Evolutionary conservation across 139 green algal genomes (phyloP), one percentile per base, ranked within the genome.

Genomic region (Picochlorum sp.): DNA sequence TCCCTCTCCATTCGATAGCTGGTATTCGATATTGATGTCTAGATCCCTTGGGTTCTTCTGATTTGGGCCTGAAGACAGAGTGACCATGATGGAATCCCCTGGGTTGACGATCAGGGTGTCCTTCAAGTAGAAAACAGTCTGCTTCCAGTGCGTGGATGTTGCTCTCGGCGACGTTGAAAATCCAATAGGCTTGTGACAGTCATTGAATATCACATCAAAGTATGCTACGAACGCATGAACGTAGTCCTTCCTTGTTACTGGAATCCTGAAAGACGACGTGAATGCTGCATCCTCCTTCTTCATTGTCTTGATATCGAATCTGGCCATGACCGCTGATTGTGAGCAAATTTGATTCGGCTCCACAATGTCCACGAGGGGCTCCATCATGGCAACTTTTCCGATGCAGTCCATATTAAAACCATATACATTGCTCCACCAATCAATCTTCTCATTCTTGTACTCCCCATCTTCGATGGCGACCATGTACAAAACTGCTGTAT

Each of bases 41-140:
- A 96, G 75, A 63, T 96, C 90, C 2, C 90, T 74, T 1, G 85
- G 85, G 69, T 96, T 96, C 47, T 82, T 88, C 10, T 66, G 62
- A 65, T 94, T 95, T 32, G 87, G 86, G 32, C 62, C 71, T 69
- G 85, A 91, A 16, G 38, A 52, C 32, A 96, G 52, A 2, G 38
- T 61, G 61, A 69, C 65, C 23, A 45, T 57, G 32, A 88, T 62
- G 9, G 34, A 15, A 24, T 88, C 77, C 6, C 77, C 81, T 61
- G 79, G 21, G 57, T 70, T 74, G n/a, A 88, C 71, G 10, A 73
- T 75, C 6, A 97, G 61, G 1, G 73, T 79, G 57, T 97, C 85
- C 59, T 95, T 79, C 45, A 97, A 69, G 66, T 96, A 96, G 61
- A 97, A 90, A 2, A 97, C 84, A 5, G 91, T 95, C 74, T 97